Evolutionary conservation across 148 eudicot genomes (phyloP), one percentile per base, ranked within the genome.

Genomic region (Limonium bicolor): DNA sequence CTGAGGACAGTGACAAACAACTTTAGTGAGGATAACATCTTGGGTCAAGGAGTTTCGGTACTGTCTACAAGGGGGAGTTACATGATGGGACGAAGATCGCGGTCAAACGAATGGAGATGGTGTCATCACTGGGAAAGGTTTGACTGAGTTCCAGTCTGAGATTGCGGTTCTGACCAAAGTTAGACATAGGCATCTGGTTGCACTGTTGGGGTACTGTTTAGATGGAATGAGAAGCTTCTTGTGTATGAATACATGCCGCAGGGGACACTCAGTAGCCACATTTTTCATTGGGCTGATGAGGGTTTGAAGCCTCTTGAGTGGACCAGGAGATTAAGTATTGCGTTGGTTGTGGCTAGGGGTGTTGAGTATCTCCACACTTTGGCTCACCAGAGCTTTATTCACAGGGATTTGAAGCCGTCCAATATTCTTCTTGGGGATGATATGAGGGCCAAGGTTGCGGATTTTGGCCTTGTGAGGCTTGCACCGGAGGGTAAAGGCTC

Each of bases 241-340:
- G 83, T 76, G 14, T 76, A 68, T 10, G 83, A 76, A 24, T 76
- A 62, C 61, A 72, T 76, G 83, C 83, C 83, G 32, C 76, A 66
- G 53, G 83, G 83, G 20, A 51, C 72, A 31, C 62, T 76, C 9
- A 66, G 76, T 23, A 60, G 60, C 57, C 65, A 65, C 54, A 53
- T 76, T 40, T 76, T 76, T 40, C 53, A 57, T 16, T 69, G 78
- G 70, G 41, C 56, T 42, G 62, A 62, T 36, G 62, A 62, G 45
- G 72, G 62, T 19, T 36, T 67, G 60, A 67, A 62, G 37, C 68
- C 72, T 19, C 67, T 67, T 1, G 63, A 57, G 19, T 67, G 64
- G 72, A 57, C 48, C 4, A 45, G 57, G 13, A 53, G 72, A 48
- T 44, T 67, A 16, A 47, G 45, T 2, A 48, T 67, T 48, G 72